Evolutionary conservation across 768 basidiomycete genomes (phyloP).

Genomic region (Amanita phalloides): DNA sequence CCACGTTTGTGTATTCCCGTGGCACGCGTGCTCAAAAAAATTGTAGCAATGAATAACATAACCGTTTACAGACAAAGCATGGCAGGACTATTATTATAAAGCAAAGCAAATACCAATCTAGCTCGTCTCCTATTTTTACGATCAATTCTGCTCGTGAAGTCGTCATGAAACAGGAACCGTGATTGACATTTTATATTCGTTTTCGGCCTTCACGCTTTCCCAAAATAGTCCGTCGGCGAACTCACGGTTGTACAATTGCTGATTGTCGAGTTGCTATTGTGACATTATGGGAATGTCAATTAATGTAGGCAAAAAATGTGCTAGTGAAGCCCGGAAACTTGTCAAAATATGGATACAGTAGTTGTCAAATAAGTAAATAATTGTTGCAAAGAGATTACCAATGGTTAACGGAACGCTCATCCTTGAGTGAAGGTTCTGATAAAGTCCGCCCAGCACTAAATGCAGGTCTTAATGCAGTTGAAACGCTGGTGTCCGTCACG

Average conservation of each 20-base stretch:
- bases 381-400: not conserved
- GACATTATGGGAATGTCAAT: not conserved
- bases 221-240: not conserved
- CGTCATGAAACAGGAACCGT: not conserved
- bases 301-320: not conserved
- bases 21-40: not conserved
- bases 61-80: not conserved
- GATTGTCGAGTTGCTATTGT: not conserved
- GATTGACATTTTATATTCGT: not conserved
- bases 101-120: not conserved
- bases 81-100: not conserved
- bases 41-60: not conserved
- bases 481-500: constrained; percentile 19
- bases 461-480: constrained; percentile 24
- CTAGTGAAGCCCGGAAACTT: not conserved
- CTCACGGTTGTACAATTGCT: not conserved
- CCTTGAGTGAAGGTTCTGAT: not conserved
- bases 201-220: not conserved
- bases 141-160: not conserved
- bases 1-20: too few species aligned
- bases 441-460: constrained; percentile 10
- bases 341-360: constrained; percentile 1
- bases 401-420: not conserved
- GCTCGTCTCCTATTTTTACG: not conserved
- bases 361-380: not conserved